phyloP scores from a whole-genome alignment of 306 rosid genomes.

The Sicyos edulis region DNA sequence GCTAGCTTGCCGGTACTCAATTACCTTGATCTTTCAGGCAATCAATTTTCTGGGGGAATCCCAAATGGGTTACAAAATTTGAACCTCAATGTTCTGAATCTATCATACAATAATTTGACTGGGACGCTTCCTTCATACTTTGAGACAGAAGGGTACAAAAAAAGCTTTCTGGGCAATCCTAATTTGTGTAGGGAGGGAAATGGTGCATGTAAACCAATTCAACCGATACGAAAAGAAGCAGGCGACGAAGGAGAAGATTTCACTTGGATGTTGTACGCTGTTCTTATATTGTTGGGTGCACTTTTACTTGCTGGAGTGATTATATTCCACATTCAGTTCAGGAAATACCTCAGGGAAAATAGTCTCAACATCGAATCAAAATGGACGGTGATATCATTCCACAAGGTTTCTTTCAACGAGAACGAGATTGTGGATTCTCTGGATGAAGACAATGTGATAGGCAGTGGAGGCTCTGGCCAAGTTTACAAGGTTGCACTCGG shows the following conservation, averaged over 20 bases:
- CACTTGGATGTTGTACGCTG: slow-evolving; percentile 56
- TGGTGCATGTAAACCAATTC: slow-evolving; percentile 39
- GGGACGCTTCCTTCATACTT: slow-evolving; percentile 68
- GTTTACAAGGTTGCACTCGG: slow-evolving; percentile 76
- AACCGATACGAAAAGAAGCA: slow-evolving; percentile 23
- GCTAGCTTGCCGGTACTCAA: slow-evolving; percentile 54
- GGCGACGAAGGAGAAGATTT: slow-evolving; percentile 32
- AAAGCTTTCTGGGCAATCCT: slow-evolving; percentile 77
- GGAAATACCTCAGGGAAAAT: slow-evolving; percentile 37
- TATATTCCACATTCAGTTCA: slow-evolving; percentile 67
- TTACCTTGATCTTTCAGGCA: slow-evolving; percentile 75
- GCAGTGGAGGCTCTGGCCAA: slow-evolving; percentile 79
- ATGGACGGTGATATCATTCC: slow-evolving; percentile 94
- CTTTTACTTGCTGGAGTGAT: slow-evolving; percentile 59
- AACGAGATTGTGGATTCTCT: slow-evolving; percentile 79
- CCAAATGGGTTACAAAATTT: slow-evolving; percentile 59
- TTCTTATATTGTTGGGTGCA: slow-evolving; percentile 45
- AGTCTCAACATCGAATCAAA: slow-evolving; percentile 56
- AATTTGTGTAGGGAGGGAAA: slow-evolving; percentile 58
- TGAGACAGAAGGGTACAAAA: slow-evolving; percentile 48
- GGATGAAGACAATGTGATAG: slow-evolving; percentile 79
- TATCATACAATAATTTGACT: slow-evolving; percentile 55
- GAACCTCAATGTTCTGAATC: slow-evolving; percentile 69
- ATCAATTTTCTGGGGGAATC: slow-evolving; percentile 55
- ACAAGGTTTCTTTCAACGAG: slow-evolving; percentile 80